A percentile compares a stretch with the other conserved stretches of the same genome.
These are phyloP conservation scores for Mycena floridula DNA, from an alignment of 768 basidiomycete genomes.

Conservation along the genomic window DNA sequence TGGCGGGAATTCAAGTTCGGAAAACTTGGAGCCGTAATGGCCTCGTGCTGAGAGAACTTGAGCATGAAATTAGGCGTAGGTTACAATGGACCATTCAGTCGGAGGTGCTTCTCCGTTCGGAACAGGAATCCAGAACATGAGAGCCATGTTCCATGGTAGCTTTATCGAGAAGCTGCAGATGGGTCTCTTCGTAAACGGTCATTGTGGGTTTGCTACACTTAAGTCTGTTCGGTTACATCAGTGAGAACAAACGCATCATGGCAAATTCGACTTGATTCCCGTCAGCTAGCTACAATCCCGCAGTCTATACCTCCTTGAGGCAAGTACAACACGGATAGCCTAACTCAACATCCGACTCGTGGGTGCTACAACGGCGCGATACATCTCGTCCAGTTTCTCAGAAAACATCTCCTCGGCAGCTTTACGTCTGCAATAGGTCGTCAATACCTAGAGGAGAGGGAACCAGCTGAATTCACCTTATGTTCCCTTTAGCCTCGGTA, in stretches of 20 bases:
- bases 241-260: too few relatives aligned
- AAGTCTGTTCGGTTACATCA: too few relatives aligned
- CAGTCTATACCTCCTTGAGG: too few relatives aligned
- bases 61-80: neutral
- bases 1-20: neutral
- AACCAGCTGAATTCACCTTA: neutral
- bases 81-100: neutral
- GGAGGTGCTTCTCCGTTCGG: neutral
- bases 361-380: neutral
- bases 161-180: too few relatives aligned
- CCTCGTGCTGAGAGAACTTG: neutral
- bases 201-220: too few relatives aligned
- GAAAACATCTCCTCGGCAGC: neutral
- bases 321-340: too few relatives aligned
- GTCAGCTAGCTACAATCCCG: too few relatives aligned
- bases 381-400: neutral
- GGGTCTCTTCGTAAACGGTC: too few relatives aligned
- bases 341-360: too few relatives aligned
- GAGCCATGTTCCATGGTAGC: too few relatives aligned
- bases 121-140: neutral
- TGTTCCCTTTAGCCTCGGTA: conserved; percentile 1
- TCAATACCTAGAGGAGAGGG: neutral
- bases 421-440: neutral
- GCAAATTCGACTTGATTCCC: too few relatives aligned
- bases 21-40: neutral